Evolutionary conservation across 2,329 filamentous ascomycete species (phyloP).

Genomic region (Botrytis elliptica): DNA sequence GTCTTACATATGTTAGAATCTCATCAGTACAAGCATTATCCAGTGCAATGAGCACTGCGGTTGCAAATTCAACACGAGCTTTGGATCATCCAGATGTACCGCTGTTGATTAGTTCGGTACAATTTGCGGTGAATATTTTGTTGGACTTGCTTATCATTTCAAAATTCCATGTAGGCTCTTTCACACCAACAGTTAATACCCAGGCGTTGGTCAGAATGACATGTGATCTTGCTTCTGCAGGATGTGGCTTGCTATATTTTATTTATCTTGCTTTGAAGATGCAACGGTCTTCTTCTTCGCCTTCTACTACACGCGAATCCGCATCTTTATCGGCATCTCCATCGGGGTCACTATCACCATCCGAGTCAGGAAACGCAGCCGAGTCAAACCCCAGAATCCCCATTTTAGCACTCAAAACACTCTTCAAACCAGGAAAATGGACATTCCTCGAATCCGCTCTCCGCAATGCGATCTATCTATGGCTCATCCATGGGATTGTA

Average conservation of each 20-base stretch:
- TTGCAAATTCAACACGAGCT: constrained; percentile 60
- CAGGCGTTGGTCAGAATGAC: constrained; percentile 63
- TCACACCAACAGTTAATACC: constrained; percentile 58
- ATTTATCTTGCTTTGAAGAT: constrained; percentile 38
- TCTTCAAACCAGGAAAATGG: constrained; percentile 56
- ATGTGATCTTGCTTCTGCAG: constrained; percentile 56
- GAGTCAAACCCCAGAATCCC: constrained; percentile 41
- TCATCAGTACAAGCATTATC: constrained; percentile 61
- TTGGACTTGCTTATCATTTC: constrained; percentile 67
- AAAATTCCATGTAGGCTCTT: constrained; percentile 56
- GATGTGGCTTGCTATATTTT: constrained; percentile 60
- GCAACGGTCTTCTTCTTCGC: constrained; percentile 16
- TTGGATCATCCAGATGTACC: constrained; percentile 70
- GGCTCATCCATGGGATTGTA: constrained; percentile 65
- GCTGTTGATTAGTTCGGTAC: constrained; percentile 61
- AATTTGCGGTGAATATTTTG: constrained; percentile 65
- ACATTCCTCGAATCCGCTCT: constrained; percentile 65
- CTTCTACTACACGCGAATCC: background rate
- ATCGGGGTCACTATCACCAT: background rate
- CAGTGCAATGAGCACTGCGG: constrained; percentile 61
- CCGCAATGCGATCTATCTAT: constrained; percentile 68
- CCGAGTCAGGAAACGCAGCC: background rate
- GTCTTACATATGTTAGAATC: constrained; percentile 64
- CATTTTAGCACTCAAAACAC: constrained; percentile 47
- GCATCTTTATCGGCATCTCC: background rate